Evolutionary conservation across 164 flowering plant genomes (phyloP), one percentile per base, ranked within the genome.

Genomic region (Aristolochia contorta): DNA sequence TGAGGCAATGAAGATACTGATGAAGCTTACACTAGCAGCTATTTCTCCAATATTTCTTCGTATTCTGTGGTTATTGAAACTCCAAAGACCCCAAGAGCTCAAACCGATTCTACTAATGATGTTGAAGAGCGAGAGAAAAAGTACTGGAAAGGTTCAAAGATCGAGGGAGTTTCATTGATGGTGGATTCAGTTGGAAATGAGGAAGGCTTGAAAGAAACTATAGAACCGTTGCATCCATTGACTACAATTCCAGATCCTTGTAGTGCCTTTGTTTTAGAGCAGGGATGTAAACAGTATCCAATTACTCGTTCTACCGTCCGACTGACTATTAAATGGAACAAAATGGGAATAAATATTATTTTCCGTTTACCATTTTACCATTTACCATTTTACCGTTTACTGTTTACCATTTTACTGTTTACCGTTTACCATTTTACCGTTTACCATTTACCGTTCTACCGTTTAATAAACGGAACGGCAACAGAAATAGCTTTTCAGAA

Each of bases 191-290:
- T 62, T 25, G 45, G 51, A 14, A 53, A 43, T 32, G 23, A 23
- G 19, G 45, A 62, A 20, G 41, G 45, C 30, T 23, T 43, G 13
- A 23, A 53, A n/a, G 60, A 61, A 18, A 50, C 61, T 58, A 66
- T 59, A 61, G 54, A 64, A 67, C 56, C 80, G 5, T 16, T 47
- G 78, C 19, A 54, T 56, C 64, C 79, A 82, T 6, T 33, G 75
- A 43, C 77, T 65, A 62, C 75, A 73, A 6, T 53, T 30, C 63
- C 74, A 30, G 59, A 45, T 25, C 15, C 77, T 25, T 61, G 71
- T 47, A 72, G 69, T 33, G 24, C 58, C 23, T 63, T 64, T 32
- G 63, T 30, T 58, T 37, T 37, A 22, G n/a, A n/a, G n/a, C n/a
- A n/a, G n/a, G n/a, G n/a, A n/a, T n/a, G n/a, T n/a, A n/a, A n/a